Evolutionary conservation across 306 rosid genomes (phyloP).

Genomic region (Crataegus laevigata): DNA sequence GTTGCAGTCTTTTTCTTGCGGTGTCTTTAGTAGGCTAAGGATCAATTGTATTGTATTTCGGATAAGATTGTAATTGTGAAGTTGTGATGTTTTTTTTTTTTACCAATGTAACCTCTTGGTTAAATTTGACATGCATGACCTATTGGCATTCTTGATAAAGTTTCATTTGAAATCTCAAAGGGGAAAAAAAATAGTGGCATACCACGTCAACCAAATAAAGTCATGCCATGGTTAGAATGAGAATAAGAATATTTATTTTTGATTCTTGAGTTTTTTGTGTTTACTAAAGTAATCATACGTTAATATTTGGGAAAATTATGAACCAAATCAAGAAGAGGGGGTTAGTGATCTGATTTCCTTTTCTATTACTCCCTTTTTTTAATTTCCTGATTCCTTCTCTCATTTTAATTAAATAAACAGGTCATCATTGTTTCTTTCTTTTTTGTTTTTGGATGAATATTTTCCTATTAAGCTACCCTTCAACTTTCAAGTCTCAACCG

Average conservation of each 20-base stretch:
- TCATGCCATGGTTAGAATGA: not conserved
- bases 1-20: not conserved
- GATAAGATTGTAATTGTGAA: not conserved
- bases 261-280: not conserved
- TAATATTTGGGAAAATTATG: no score
- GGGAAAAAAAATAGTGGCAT: no score
- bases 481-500: not conserved
- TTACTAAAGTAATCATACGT: not conserved
- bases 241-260: no score
- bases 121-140: no score
- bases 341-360: not conserved
- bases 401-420: not conserved
- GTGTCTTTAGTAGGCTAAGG: not conserved
- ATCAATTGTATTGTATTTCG: no score
- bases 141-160: no score
- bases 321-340: not conserved
- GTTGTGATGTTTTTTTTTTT: not conserved
- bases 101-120: not conserved
- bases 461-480: not conserved
- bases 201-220: no score
- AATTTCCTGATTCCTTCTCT: not conserved
- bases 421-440: no score
- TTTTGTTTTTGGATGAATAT: no score
- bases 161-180: no score
- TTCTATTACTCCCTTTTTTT: not conserved